Evolutionary conservation across 805 yeast species (phyloP), one percentile per base, ranked within the genome.

Genomic region (Kluyveromyces dobzhanskii): DNA sequence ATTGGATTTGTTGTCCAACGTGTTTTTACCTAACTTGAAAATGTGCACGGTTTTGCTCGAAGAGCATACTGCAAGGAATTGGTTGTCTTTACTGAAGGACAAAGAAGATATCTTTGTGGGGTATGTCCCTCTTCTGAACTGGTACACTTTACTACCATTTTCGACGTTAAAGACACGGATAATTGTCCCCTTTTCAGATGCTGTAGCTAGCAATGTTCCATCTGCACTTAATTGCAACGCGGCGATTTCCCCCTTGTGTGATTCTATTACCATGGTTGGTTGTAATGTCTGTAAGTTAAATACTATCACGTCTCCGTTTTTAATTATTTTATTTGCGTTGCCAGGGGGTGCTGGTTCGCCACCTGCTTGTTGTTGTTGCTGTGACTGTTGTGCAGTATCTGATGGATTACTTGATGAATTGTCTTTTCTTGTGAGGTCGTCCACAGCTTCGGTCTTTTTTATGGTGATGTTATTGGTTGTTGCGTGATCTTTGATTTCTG

Each of bases 1-100:
- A 16, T 44, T 45, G 6, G 31, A 37, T 26, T 19, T 41, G 12
- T 29, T 33, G 35, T 25, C 43, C 35, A 17, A 32, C 2, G 39
- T 40, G 9, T 37, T 38, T 28, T 45, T 46, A 5, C 48, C 83
- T 38, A 88, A 61, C 42, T 87, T 72, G 68, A 90, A 92, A 28
- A 92, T 77, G 59, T 92, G 99, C 17, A 92, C 88, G 0, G 99
- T 92, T 32, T 85, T 94, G 16, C 94, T 85, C 2, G 94, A 77
- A 19, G 94, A 81, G 9, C 90, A 76, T 18, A 90, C 95, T n/a
- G 85, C 75, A 23, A 92, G 65, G 45, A 81, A 74, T 12, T 70
- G 69, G 43, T 83, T 79, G 45, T 83, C 82, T 18, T 69, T 64
- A 45, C 85, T 81, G 61, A 92, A 92, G 27, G 76, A 70, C 46